phyloP scores from a whole-genome alignment of 352 stramenopile species.

The Phytophthora citrophthora region DNA sequence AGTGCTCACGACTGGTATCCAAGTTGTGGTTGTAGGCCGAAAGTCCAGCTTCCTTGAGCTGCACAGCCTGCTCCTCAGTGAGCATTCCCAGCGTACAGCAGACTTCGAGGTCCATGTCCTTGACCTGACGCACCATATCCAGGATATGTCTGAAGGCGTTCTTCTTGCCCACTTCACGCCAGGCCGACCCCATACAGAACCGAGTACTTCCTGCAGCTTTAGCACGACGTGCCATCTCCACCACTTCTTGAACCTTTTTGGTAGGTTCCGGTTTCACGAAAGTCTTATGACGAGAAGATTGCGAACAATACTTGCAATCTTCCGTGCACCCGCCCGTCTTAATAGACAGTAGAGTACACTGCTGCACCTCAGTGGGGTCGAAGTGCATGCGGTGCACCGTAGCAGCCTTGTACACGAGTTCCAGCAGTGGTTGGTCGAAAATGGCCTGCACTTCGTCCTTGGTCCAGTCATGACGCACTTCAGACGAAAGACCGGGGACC shows the following conservation, averaged over 20 bases:
- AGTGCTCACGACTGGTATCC: constrained; percentile 97
- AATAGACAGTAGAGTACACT: constrained; percentile 97
- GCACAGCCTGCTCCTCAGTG: constrained; percentile 93
- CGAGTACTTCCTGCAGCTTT: constrained; percentile 97
- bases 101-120: constrained; percentile 93
- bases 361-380: constrained; percentile 96
- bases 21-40: constrained; percentile 99
- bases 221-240: constrained; percentile 94
- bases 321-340: constrained; percentile 97
- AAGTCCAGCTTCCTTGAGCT: constrained; percentile 98
- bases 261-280: constrained; percentile 98
- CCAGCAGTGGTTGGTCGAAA: constrained; percentile 95
- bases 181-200: constrained; percentile 99
- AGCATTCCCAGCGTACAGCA: constrained; percentile 98
- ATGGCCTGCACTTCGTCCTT: constrained; percentile 95
- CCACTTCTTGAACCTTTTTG: constrained; percentile 97
- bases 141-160: constrained; percentile 98
- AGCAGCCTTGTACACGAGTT: constrained; percentile 97
- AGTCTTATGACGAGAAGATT: constrained; percentile 97
- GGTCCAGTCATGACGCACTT: constrained; percentile 92
- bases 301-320: constrained; percentile 97
- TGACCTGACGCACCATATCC: constrained; percentile 96
- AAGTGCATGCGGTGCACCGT: constrained; percentile 98
- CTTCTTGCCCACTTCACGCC: constrained; percentile 98
- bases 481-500: constrained; percentile 66